These are phyloP conservation scores for Tulasnella sp. DNA, from an alignment of 768 basidiomycete genomes.

Conservation along the genomic window DNA sequence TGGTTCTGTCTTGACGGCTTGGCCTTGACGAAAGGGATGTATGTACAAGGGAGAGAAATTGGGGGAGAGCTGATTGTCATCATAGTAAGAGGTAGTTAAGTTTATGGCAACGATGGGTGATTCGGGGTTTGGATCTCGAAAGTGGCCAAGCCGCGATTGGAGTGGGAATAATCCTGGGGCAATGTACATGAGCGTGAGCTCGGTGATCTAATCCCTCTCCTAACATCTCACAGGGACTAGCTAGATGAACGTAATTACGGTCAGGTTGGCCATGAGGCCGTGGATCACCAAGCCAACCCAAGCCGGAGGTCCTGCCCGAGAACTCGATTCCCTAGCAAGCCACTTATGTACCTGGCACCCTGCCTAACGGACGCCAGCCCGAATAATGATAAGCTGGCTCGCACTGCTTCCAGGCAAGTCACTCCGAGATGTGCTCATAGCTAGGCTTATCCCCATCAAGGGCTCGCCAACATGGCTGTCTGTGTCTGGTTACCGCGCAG, in stretches of 20 bases:
- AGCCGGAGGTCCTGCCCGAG: neutral
- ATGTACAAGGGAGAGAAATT: neutral
- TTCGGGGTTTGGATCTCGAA: no score
- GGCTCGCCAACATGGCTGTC: neutral
- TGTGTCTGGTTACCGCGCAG: neutral
- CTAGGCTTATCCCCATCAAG: neutral
- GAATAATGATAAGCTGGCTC: neutral
- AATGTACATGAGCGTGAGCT: no score
- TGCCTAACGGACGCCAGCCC: neutral
- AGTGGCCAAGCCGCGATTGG: no score
- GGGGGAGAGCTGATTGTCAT: neutral
- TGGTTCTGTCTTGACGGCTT: neutral
- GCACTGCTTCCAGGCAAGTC: neutral
- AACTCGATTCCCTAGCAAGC: neutral
- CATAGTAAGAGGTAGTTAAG: conserved; percentile 5
- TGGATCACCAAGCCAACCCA: neutral
- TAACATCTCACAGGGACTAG: no score
- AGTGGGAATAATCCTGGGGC: no score
- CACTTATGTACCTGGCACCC: neutral
- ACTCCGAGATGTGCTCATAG: neutral
- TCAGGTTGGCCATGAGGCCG: neutral
- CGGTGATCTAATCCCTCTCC: no score
- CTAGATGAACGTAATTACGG: neutral
- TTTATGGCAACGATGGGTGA: neutral
- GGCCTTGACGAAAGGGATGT: neutral